phyloP scores from a whole-genome alignment of 768 basidiomycete species.

The Tulasnella sp. region DNA sequence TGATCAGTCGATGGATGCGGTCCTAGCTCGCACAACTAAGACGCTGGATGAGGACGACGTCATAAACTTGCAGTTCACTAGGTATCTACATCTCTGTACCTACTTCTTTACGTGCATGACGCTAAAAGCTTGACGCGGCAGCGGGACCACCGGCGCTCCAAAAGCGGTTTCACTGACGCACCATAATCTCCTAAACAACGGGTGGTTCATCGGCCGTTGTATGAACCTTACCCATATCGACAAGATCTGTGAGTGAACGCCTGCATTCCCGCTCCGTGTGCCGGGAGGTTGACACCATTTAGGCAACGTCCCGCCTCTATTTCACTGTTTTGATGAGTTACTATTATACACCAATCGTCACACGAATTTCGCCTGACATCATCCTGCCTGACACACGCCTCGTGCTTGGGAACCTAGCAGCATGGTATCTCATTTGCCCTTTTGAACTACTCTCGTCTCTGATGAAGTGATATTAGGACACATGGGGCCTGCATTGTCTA shows the following conservation, averaged over 20 bases:
- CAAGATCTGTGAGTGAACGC: constrained; percentile 47
- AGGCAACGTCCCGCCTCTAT: constrained; percentile 79
- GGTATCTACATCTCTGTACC: too few species aligned
- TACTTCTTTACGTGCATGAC: background rate
- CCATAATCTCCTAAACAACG: constrained; percentile 70
- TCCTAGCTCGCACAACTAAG: constrained; percentile 31
- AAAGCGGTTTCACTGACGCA: constrained; percentile 82
- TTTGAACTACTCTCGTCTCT: background rate
- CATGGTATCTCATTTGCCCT: constrained; percentile 7
- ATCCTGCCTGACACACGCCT: constrained; percentile 26
- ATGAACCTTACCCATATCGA: constrained; percentile 61
- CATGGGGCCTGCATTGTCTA: constrained; percentile 69
- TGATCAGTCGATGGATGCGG: constrained; percentile 39
- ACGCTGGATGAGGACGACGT: constrained; percentile 52
- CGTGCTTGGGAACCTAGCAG: constrained; percentile 19
- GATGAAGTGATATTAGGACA: constrained; percentile 35
- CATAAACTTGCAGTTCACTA: constrained; percentile 79
- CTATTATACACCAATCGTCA: background rate
- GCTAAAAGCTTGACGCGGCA: constrained; percentile 30
- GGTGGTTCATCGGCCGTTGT: constrained; percentile 52
- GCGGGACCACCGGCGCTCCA: constrained; percentile 70
- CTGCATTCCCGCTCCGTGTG: background rate
- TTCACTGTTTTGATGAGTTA: constrained; percentile 83
- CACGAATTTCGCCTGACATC: background rate
- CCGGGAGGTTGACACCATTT: constrained; percentile 10